Conservation (phyloP, 768 basidiomycete species). For the Phaeotremella fagi region DNA sequence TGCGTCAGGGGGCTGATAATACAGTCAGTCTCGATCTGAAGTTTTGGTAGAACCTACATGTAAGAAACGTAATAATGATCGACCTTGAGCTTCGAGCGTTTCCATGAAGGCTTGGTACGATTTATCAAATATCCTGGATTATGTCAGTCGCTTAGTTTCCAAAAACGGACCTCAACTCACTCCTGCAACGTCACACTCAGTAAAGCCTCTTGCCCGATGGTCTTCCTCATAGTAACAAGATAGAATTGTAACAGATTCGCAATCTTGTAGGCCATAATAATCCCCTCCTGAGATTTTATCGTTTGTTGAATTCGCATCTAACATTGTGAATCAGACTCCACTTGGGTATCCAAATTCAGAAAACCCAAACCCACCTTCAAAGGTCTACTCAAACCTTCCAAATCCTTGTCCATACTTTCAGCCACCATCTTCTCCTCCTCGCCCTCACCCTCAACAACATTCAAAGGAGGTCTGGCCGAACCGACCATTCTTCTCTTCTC, state of each 20-base stretch:
- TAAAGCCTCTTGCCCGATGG: constrained; percentile 76
- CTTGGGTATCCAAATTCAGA: background rate
- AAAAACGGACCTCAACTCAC: constrained; percentile 51
- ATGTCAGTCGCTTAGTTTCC: background rate
- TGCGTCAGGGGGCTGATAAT: constrained; percentile 52
- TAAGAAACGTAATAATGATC: constrained; percentile 55
- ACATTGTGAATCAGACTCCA: background rate
- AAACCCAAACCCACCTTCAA: constrained; percentile 59
- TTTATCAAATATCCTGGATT: constrained; percentile 65
- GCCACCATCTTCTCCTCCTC: constrained; percentile 76
- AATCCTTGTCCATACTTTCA: constrained; percentile 71
- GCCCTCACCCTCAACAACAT: constrained; percentile 43
- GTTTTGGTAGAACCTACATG: constrained; percentile 46
- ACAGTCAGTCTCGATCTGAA: background rate
- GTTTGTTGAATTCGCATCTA: constrained; percentile 90
- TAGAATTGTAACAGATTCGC: constrained; percentile 96
- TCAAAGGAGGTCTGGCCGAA: constrained; percentile 52
- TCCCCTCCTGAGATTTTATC: constrained; percentile 85
- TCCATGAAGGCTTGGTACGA: constrained; percentile 84
- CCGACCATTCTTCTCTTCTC: constrained; percentile 69
- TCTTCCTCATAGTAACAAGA: constrained; percentile 82
- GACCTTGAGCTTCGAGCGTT: constrained; percentile 77
- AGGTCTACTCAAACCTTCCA: constrained; percentile 81
- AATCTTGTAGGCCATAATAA: constrained; percentile 85
- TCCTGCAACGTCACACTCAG: constrained; percentile 73